phyloP scores from a whole-genome alignment of 345 rosid species.

The Hevea brasiliensis region DNA sequence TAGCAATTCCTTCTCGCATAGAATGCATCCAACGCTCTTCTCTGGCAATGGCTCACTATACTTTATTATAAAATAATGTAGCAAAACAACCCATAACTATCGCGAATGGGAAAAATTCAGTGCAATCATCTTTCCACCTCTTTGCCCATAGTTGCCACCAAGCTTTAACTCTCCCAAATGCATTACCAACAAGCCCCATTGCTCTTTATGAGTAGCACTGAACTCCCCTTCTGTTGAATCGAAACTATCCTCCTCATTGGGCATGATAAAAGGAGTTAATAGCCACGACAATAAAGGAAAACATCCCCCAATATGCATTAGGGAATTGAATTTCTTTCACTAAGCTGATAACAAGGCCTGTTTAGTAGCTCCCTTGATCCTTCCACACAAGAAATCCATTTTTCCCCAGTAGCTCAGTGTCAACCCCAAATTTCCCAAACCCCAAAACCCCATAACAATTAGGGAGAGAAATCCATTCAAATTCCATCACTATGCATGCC shows the following conservation, averaged over 20 bases:
- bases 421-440: slow-evolving; percentile 49
- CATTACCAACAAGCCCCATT: slow-evolving; percentile 39
- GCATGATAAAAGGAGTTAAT: slow-evolving; percentile 53
- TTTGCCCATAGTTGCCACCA: slow-evolving; percentile 62
- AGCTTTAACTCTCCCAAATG: too few relatives aligned
- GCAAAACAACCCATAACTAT: slow-evolving; percentile 60
- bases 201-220: slow-evolving; percentile 47
- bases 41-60: too few relatives aligned
- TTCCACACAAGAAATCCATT: slow-evolving; percentile 40
- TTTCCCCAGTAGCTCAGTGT: slow-evolving; percentile 45
- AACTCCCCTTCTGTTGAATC: slow-evolving; percentile 46
- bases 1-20: slow-evolving; percentile 32
- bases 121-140: slow-evolving; percentile 61
- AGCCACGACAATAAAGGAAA: slow-evolving; percentile 79
- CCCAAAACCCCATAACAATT: slow-evolving; percentile 81
- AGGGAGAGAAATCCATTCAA: slow-evolving; percentile 56
- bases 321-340: slow-evolving; percentile 49
- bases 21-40: slow-evolving; percentile 21
- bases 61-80: slow-evolving; percentile 69
- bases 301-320: slow-evolving; percentile 64
- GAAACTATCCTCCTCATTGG: too few relatives aligned
- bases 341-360: slow-evolving; percentile 42
- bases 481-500: too few relatives aligned
- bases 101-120: slow-evolving; percentile 61
- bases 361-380: slow-evolving; percentile 47